Percentiles rank a stretch among this genome's conserved stretches.
These are phyloP conservation scores for Raddia guianensis DNA, from an alignment of 176 grass and related monocot species.

Conservation along the genomic window DNA sequence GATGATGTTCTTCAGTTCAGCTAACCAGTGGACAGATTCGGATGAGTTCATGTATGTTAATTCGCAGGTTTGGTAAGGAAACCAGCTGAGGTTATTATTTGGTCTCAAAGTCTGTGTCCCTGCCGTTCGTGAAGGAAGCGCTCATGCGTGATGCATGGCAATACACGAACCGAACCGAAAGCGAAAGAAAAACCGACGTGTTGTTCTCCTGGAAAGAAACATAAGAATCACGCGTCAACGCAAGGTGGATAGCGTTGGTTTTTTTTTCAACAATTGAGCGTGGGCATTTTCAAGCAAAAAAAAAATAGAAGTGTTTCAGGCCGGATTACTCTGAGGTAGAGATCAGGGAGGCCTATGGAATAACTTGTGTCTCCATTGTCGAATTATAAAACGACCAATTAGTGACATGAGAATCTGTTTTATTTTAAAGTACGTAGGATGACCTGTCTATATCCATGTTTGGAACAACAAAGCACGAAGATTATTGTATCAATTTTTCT, in stretches of 20 bases:
- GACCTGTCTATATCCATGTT: neutral
- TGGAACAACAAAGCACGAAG: neutral
- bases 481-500: neutral
- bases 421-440: neutral
- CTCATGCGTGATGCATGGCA: neutral
- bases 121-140: constrained; percentile 4
- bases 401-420: neutral
- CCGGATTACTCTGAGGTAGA: neutral
- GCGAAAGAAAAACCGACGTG: neutral
- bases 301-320: neutral
- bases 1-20: constrained; percentile 13
- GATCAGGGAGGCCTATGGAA: neutral
- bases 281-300: constrained; percentile 10
- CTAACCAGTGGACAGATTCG: constrained; percentile 9
- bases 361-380: neutral
- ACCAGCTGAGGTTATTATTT: neutral
- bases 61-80: neutral
- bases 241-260: neutral
- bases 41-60: neutral
- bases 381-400: neutral
- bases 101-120: constrained; percentile 30
- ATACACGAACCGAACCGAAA: neutral
- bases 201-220: constrained; percentile 24
- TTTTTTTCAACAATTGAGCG: neutral
- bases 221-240: constrained; percentile 32